Conservation (phyloP, 2,329 filamentous ascomycete genomes). For the Triangularia setosa region DNA sequence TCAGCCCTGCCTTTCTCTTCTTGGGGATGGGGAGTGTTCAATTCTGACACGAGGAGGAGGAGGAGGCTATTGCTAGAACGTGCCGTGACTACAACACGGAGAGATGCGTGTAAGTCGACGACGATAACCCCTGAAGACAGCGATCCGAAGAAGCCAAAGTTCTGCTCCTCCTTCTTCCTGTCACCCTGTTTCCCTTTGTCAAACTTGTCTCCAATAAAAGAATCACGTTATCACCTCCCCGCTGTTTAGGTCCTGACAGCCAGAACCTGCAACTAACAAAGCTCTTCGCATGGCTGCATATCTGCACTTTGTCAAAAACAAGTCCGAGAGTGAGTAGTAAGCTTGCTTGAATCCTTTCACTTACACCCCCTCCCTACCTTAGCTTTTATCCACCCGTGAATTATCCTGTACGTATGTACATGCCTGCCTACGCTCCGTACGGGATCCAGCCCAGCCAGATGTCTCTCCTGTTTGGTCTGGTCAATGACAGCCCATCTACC, state of each 20-base stretch:
- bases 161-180: not conserved
- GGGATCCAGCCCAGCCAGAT: not conserved
- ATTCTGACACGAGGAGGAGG: not conserved
- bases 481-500: not conserved
- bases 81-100: not conserved
- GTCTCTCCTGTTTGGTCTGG: not conserved
- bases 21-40: not conserved
- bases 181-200: not conserved
- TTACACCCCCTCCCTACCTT: not conserved
- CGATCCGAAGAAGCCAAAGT: not conserved
- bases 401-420: not conserved
- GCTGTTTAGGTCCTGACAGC: not conserved
- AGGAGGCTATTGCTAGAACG: no score
- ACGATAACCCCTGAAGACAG: not conserved
- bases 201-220: not conserved
- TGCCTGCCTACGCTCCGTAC: not conserved
- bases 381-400: not conserved
- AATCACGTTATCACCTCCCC: not conserved
- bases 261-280: not conserved
- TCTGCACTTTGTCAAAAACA: not conserved
- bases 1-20: not conserved
- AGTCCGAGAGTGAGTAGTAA: not conserved
- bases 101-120: not conserved
- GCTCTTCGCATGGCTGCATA: not conserved
- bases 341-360: not conserved